Percentiles rank a stretch among this genome's conserved stretches.
Conservation (phyloP, 495 filamentous ascomycete species). For the Penicillium soppii region DNA sequence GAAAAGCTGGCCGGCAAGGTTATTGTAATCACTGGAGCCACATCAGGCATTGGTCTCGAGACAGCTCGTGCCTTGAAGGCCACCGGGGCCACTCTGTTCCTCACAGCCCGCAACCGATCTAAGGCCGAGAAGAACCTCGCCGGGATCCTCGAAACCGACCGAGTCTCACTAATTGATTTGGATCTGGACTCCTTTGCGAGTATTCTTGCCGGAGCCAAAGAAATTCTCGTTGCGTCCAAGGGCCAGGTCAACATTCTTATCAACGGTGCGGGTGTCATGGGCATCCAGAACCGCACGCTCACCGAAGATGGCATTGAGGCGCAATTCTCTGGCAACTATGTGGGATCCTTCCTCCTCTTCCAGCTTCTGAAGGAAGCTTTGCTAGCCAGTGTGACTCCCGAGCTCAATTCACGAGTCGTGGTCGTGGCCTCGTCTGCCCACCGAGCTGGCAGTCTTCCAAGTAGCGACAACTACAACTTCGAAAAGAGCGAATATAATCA, state of each 20-base stretch:
- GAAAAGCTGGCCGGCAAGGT: slow-evolving; percentile 44
- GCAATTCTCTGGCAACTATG: slow-evolving; percentile 49
- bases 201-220: slow-evolving; percentile 38
- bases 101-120: slow-evolving; percentile 40
- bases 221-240: slow-evolving; percentile 32
- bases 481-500: slow-evolving; percentile 29
- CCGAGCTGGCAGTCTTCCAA: slow-evolving; percentile 14
- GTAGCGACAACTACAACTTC: slow-evolving; percentile 25
- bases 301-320: slow-evolving; percentile 46
- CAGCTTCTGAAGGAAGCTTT: slow-evolving; percentile 43
- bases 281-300: slow-evolving; percentile 29
- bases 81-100: slow-evolving; percentile 51
- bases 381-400: slow-evolving; percentile 34
- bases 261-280: slow-evolving; percentile 52
- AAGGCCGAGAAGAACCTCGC: slow-evolving; percentile 35
- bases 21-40: slow-evolving; percentile 51
- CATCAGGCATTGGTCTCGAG: slow-evolving; percentile 56
- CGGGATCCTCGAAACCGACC: slow-evolving; percentile 26
- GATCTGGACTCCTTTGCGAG: slow-evolving; percentile 43
- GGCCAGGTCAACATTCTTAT: slow-evolving; percentile 45
- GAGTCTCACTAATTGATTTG: slow-evolving; percentile 35
- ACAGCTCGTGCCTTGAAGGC: slow-evolving; percentile 46
- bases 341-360: slow-evolving; percentile 51
- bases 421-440: slow-evolving; percentile 39
- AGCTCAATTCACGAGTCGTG: slow-evolving; percentile 44